phyloP scores from a whole-genome alignment of 768 basidiomycete genomes.

The Melanogaster broomeanus region DNA sequence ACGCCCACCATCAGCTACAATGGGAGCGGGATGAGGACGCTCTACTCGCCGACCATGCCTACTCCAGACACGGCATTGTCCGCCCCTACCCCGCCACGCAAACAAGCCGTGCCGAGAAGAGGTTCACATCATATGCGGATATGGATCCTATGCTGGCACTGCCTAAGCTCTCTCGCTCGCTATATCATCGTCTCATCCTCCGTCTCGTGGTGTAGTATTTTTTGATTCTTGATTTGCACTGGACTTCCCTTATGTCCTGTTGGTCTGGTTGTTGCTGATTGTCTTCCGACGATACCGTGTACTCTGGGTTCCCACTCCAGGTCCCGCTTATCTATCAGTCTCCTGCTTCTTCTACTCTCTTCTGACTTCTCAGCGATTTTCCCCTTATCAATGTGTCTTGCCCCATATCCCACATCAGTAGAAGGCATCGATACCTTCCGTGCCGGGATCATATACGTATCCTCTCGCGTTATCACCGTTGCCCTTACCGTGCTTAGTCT shows the following conservation, averaged over 20 bases:
- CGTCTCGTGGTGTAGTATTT: constrained; percentile 2
- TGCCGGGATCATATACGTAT: neutral
- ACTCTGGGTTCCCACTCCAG: constrained; percentile 7
- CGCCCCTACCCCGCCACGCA: constrained; percentile 3
- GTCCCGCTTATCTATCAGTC: neutral
- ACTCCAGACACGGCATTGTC: constrained; percentile 7
- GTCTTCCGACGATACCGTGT: neutral
- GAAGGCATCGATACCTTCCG: constrained; percentile 5
- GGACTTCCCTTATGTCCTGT: neutral
- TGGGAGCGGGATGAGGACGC: constrained; percentile 28
- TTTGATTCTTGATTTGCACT: neutral
- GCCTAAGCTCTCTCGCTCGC: constrained; percentile 5
- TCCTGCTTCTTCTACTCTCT: neutral
- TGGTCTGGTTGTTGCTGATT: neutral
- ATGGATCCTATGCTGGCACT: constrained; percentile 26
- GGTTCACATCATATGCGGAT: constrained; percentile 25
- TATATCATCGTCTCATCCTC: neutral
- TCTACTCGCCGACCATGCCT: constrained; percentile 26
- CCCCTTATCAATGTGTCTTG: neutral
- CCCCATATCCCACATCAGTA: neutral
- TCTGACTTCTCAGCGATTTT: neutral
- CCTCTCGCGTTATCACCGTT: neutral
- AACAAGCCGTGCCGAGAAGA: constrained; percentile 17
- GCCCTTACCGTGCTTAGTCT: neutral
- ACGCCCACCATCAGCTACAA: constrained; percentile 23